phyloP scores from a whole-genome alignment of 1,284 basidiomycete genomes.

The Phlebopus sp. region DNA sequence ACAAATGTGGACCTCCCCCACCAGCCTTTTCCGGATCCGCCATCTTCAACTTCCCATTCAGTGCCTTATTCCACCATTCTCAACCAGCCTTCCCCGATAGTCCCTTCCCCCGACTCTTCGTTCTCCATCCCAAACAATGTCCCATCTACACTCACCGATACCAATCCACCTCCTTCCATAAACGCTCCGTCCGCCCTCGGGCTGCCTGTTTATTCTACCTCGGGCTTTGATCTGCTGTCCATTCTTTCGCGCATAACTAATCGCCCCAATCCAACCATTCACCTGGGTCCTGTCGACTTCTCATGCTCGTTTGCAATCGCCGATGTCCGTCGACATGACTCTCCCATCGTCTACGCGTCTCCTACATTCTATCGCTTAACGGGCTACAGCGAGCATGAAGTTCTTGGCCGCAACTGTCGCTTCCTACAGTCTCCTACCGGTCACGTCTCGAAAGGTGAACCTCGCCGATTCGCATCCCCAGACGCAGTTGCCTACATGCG shows the following conservation, averaged over 20 bases:
- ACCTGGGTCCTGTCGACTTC: slow-evolving; percentile 88
- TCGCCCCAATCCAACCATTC: slow-evolving; percentile 73
- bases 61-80: neutral
- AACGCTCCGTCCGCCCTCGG: slow-evolving; percentile 29
- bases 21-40: slow-evolving; percentile 7
- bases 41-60: slow-evolving; percentile 2
- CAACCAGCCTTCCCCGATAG: slow-evolving; percentile 11
- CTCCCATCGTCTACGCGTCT: slow-evolving; percentile 86
- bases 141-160: slow-evolving; percentile 8
- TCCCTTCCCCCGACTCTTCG: neutral
- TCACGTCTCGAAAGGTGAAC: slow-evolving; percentile 58
- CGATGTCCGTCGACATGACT: slow-evolving; percentile 77
- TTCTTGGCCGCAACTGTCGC: slow-evolving; percentile 88
- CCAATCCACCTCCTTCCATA: slow-evolving; percentile 1
- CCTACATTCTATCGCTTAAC: slow-evolving; percentile 80
- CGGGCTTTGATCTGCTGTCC: slow-evolving; percentile 88
- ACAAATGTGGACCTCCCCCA: slow-evolving; percentile 4
- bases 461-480: slow-evolving; percentile 64
- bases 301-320: slow-evolving; percentile 88
- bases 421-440: slow-evolving; percentile 82
- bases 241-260: slow-evolving; percentile 77
- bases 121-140: slow-evolving; percentile 5
- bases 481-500: slow-evolving; percentile 70
- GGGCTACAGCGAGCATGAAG: slow-evolving; percentile 76
- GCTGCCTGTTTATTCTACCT: slow-evolving; percentile 75